phyloP scores from a whole-genome alignment of 2,329 filamentous ascomycete species.

The Ophiostoma tasmaniense region DNA sequence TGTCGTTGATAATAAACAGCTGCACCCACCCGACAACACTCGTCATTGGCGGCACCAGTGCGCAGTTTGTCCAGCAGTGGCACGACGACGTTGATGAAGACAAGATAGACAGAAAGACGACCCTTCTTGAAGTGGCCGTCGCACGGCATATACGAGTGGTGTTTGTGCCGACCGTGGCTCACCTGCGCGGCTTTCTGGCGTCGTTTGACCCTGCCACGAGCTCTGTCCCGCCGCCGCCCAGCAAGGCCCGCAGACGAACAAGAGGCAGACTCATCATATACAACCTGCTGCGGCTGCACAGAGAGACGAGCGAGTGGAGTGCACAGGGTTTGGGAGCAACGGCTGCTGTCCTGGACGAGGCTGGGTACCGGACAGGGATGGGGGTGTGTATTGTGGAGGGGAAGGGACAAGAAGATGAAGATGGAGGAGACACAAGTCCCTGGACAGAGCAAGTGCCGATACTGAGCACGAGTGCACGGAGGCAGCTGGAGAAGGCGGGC shows the following conservation, averaged over 20 bases:
- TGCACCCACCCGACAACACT: conserved; percentile 54
- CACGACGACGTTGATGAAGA: conserved; percentile 17
- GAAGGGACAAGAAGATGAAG: conserved; percentile 21
- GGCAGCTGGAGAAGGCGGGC: conserved; percentile 19
- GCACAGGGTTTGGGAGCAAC: conserved; percentile 61
- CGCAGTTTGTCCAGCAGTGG: conserved; percentile 56
- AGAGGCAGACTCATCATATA: conserved; percentile 46
- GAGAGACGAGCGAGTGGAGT: conserved; percentile 63
- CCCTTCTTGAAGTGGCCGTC: conserved; percentile 59
- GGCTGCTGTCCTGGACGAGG: conserved; percentile 54
- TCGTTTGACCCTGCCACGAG: conserved; percentile 38
- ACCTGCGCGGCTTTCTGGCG: conserved; percentile 68
- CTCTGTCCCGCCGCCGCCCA: conserved; percentile 32
- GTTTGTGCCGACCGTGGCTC: conserved; percentile 68
- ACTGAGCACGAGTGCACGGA: conserved; percentile 35
- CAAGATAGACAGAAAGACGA: conserved; percentile 44
- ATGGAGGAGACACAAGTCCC: not conserved
- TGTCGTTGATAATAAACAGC: conserved; percentile 53
- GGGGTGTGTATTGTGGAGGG: conserved; percentile 33
- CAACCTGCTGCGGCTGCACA: conserved; percentile 57
- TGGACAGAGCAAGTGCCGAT: conserved; percentile 30
- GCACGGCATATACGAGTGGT: conserved; percentile 60
- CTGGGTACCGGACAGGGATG: conserved; percentile 40
- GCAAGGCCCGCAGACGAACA: not conserved
- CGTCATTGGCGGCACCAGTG: conserved; percentile 59